Percentiles rank a stretch among this genome's conserved stretches.
phyloP scores from a whole-genome alignment of 768 basidiomycete genomes.

The Aureoboletus auriporus region DNA sequence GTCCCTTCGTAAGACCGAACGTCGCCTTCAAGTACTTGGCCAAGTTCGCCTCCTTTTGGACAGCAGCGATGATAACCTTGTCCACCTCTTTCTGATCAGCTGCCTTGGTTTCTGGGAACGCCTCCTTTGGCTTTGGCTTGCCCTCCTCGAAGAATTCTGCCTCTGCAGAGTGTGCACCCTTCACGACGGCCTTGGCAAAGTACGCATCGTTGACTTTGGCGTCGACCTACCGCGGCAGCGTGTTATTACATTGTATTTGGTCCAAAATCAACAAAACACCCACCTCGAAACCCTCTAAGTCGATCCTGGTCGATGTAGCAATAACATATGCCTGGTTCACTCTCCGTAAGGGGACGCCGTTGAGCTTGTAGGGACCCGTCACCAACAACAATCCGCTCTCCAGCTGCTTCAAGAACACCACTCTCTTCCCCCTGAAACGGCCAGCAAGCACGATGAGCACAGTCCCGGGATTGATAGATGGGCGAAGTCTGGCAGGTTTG shows the following conservation, averaged over 20 bases:
- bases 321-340: slow-evolving; percentile 99
- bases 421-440: slow-evolving; percentile 96
- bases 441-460: slow-evolving; percentile 96
- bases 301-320: slow-evolving; percentile 93
- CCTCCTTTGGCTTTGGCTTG: slow-evolving; percentile 84
- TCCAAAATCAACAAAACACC: slow-evolving; percentile 22
- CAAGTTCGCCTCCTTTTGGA: slow-evolving; percentile 90
- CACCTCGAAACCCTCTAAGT: slow-evolving; percentile 72
- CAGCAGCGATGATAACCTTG: slow-evolving; percentile 69
- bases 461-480: slow-evolving; percentile 89
- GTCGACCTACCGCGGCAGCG: slow-evolving; percentile 52
- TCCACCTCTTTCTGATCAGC: slow-evolving; percentile 90
- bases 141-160: slow-evolving; percentile 96
- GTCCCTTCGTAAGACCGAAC: slow-evolving; percentile 95
- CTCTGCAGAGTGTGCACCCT: slow-evolving; percentile 79
- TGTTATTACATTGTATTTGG: background rate
- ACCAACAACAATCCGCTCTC: slow-evolving; percentile 89
- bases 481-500: slow-evolving; percentile 74
- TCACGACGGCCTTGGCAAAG: slow-evolving; percentile 77
- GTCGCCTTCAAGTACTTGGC: slow-evolving; percentile 89
- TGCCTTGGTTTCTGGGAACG: slow-evolving; percentile 82
- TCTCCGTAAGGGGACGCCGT: slow-evolving; percentile 96
- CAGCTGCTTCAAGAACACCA: slow-evolving; percentile 97
- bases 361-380: slow-evolving; percentile 96
- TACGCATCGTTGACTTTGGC: slow-evolving; percentile 92